A percentile compares a stretch with the other conserved stretches of the same genome.
Conservation (phyloP, 306 rosid species). For the Arachis hypogaea region DNA sequence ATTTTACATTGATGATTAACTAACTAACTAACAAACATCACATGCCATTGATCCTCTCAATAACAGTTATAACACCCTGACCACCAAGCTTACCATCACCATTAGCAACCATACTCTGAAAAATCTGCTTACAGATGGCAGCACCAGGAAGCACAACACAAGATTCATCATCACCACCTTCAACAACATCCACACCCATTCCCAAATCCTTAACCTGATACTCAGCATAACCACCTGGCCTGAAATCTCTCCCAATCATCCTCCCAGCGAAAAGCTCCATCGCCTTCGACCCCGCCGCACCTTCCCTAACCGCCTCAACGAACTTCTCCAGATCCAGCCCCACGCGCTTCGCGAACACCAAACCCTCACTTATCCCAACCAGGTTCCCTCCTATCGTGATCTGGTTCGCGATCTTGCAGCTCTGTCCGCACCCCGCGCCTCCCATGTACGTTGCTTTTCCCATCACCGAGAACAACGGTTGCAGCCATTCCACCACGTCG, state of each 20-base stretch:
- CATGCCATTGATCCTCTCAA: slow-evolving; percentile 69
- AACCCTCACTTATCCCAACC: slow-evolving; percentile 75
- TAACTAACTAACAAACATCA: slow-evolving; percentile 1
- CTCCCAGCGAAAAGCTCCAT: slow-evolving; percentile 79
- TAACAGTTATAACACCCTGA: slow-evolving; percentile 72
- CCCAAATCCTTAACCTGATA: slow-evolving; percentile 90
- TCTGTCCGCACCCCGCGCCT: slow-evolving; percentile 74
- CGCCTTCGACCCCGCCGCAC: slow-evolving; percentile 67
- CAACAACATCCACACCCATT: slow-evolving; percentile 72
- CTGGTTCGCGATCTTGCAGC: slow-evolving; percentile 87
- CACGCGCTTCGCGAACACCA: slow-evolving; percentile 72
- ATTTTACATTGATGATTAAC: too few relatives aligned
- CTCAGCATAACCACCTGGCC: slow-evolving; percentile 73
- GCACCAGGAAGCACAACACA: slow-evolving; percentile 79
- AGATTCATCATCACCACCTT: slow-evolving; percentile 47
- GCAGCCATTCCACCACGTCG: slow-evolving; percentile 63
- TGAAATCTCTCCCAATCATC: slow-evolving; percentile 59
- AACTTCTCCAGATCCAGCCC: slow-evolving; percentile 64
- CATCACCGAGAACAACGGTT: slow-evolving; percentile 52
- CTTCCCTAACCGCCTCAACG: slow-evolving; percentile 58
- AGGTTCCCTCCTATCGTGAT: slow-evolving; percentile 58
- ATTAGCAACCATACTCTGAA: slow-evolving; percentile 75
- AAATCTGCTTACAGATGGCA: slow-evolving; percentile 68
- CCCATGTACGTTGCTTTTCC: slow-evolving; percentile 72
- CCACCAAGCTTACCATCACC: slow-evolving; percentile 75